Evolutionary conservation across 2,329 filamentous ascomycete genomes (phyloP).

Genomic region (Mycosphaerella sp.): DNA sequence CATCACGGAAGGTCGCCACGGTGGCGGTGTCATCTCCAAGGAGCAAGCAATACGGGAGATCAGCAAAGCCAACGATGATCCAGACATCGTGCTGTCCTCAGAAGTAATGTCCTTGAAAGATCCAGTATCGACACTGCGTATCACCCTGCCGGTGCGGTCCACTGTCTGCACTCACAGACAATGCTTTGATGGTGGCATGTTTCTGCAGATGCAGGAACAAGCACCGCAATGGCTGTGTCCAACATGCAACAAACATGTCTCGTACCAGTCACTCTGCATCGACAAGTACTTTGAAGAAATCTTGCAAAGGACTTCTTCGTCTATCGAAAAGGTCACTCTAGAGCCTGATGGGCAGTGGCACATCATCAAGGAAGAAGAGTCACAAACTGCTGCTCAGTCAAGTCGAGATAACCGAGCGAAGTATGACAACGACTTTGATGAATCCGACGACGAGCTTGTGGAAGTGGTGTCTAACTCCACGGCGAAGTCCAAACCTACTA

Average conservation of each 20-base stretch:
- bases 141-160: slow-evolving; percentile 73
- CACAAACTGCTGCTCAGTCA: slow-evolving; percentile 35
- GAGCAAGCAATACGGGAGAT: slow-evolving; percentile 74
- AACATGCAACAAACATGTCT: slow-evolving; percentile 76
- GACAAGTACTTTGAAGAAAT: slow-evolving; percentile 93
- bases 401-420: slow-evolving; percentile 30
- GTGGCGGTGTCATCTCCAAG: slow-evolving; percentile 61
- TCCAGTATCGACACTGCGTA: slow-evolving; percentile 78
- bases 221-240: slow-evolving; percentile 96
- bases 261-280: slow-evolving; percentile 75
- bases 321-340: slow-evolving; percentile 78
- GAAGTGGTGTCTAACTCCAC: slow-evolving; percentile 37
- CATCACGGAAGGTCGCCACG: slow-evolving; percentile 55
- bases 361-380: slow-evolving; percentile 39
- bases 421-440: slow-evolving; percentile 38
- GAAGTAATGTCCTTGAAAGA: slow-evolving; percentile 88
- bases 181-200: slow-evolving; percentile 90
- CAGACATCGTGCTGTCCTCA: slow-evolving; percentile 84
- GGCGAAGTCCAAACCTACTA: slow-evolving; percentile 28
- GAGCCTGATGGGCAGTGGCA: slow-evolving; percentile 81
- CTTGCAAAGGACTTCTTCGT: slow-evolving; percentile 62
- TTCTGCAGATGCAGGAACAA: slow-evolving; percentile 90
- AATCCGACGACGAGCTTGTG: slow-evolving; percentile 38
- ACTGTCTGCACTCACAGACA: slow-evolving; percentile 79
- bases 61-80: slow-evolving; percentile 67